These are phyloP conservation scores for Cryphonectria carpinicola DNA, from an alignment of 2,329 filamentous ascomycete species.

Conservation along the genomic window DNA sequence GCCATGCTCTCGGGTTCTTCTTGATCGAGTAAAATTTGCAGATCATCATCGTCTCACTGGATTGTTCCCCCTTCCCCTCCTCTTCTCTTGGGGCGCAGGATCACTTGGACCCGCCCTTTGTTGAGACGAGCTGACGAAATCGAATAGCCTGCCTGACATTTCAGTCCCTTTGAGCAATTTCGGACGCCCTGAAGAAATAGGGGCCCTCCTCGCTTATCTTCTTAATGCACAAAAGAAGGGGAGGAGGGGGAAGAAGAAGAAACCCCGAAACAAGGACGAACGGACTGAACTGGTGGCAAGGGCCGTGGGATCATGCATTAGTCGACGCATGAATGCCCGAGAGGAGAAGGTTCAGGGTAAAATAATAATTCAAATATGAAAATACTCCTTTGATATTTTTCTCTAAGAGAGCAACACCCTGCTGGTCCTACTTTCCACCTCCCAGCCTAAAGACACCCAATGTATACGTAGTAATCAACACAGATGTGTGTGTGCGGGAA, in stretches of 20 bases:
- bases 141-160: background rate
- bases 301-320: slow-evolving; percentile 6
- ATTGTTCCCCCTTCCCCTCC: background rate
- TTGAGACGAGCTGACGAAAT: background rate
- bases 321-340: background rate
- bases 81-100: background rate
- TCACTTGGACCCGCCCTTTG: background rate
- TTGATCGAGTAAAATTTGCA: background rate
- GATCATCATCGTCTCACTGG: background rate
- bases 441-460: background rate
- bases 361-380: background rate
- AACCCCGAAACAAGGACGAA: background rate
- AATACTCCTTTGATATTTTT: background rate
- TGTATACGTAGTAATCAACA: background rate
- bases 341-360: background rate
- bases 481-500: background rate
- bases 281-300: background rate
- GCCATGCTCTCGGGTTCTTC: background rate
- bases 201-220: background rate
- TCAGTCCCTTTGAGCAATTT: background rate
- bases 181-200: background rate
- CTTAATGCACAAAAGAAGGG: background rate
- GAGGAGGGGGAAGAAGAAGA: no score
- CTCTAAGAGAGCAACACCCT: background rate
- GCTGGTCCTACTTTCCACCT: background rate